These are phyloP conservation scores for Sporothrix luriei DNA, from an alignment of 2,329 filamentous ascomycete genomes.

Conservation along the genomic window DNA sequence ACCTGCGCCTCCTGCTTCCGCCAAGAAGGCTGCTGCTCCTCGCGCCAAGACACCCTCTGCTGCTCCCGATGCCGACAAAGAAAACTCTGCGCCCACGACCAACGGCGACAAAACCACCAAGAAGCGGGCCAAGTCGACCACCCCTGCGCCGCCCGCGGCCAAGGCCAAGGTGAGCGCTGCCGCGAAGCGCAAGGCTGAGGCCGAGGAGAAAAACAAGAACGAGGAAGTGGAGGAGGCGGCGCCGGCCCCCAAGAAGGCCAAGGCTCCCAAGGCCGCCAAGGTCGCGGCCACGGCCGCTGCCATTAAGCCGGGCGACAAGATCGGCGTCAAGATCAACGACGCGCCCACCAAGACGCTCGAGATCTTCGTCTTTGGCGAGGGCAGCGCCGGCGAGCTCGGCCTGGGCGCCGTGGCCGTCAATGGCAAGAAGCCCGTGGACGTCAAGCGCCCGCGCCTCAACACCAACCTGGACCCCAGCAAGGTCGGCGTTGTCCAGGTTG, in stretches of 20 bases:
- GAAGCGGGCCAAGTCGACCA: slow-evolving; percentile 32
- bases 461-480: slow-evolving; percentile 57
- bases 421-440: slow-evolving; percentile 65
- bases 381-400: slow-evolving; percentile 78
- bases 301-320: slow-evolving; percentile 49
- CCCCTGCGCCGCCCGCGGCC: slow-evolving; percentile 25
- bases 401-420: slow-evolving; percentile 68
- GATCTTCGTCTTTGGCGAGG: slow-evolving; percentile 79
- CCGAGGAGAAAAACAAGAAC: slow-evolving; percentile 17
- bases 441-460: slow-evolving; percentile 74
- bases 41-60: slow-evolving; percentile 27
- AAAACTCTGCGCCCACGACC: slow-evolving; percentile 33
- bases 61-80: slow-evolving; percentile 32
- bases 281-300: slow-evolving; percentile 18
- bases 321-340: slow-evolving; percentile 58
- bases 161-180: slow-evolving; percentile 34
- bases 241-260: slow-evolving; percentile 34
- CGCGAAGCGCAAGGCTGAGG: slow-evolving; percentile 30
- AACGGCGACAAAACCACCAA: slow-evolving; percentile 30
- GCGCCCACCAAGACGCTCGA: slow-evolving; percentile 66
- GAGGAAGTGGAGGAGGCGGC: slow-evolving; percentile 27
- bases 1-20: slow-evolving; percentile 19
- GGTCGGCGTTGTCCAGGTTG: slow-evolving; percentile 72
- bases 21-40: slow-evolving; percentile 25
- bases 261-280: slow-evolving; percentile 35